Conservation (phyloP, 176 grass and related monocot species). For the Aegilops tauschii region DNA sequence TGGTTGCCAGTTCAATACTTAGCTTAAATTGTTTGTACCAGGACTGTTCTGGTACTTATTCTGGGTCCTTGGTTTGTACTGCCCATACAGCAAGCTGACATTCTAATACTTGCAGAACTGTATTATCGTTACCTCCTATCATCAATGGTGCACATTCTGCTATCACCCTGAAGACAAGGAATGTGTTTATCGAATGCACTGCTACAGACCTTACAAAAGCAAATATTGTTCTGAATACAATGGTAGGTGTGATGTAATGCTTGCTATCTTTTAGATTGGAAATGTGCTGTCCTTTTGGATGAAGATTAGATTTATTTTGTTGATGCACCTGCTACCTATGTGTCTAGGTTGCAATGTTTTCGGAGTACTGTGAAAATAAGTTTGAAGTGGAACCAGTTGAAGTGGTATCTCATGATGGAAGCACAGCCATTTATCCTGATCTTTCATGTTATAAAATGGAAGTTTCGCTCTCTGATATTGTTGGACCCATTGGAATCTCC, state of each 20-base stretch:
- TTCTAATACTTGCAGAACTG: constrained; percentile 60
- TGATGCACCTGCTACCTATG: constrained; percentile 27
- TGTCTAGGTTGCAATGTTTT: constrained; percentile 90
- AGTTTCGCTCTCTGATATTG: constrained; percentile 68
- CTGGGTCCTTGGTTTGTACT: neutral
- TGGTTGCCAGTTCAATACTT: neutral
- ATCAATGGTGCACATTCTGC: constrained; percentile 98
- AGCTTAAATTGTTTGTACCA: neutral
- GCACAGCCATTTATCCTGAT: constrained; percentile 69
- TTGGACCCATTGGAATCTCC: constrained; percentile 84
- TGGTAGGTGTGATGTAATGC: constrained; percentile 52
- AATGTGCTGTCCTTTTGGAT: neutral
- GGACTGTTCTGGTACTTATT: neutral
- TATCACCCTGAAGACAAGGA: constrained; percentile 73
- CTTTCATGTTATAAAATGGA: constrained; percentile 87
- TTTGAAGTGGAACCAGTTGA: constrained; percentile 97
- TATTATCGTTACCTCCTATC: constrained; percentile 87
- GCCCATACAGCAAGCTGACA: neutral
- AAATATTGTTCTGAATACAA: constrained; percentile 97
- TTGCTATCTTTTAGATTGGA: constrained; percentile 8
- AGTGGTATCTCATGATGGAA: constrained; percentile 67
- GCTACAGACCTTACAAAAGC: constrained; percentile 96
- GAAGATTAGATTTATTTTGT: constrained; percentile 23
- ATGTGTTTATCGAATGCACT: constrained; percentile 96
- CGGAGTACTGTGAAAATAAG: constrained; percentile 84